Conservation (phyloP, 371 early-diverging fungal species). For the Funneliformis caledonium region DNA sequence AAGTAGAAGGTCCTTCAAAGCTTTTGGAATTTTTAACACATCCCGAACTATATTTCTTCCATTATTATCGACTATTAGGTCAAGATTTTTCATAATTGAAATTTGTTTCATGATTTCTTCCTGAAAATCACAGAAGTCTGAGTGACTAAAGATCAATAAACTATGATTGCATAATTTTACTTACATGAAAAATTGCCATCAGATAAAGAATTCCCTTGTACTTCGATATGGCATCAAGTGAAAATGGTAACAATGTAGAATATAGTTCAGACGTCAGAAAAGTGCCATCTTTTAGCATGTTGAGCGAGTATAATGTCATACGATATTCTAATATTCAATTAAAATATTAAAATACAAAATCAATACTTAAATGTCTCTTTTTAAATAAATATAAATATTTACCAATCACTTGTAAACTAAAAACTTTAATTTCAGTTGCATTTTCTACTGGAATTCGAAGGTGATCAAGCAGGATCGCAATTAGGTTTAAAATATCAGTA, state of each 20-base stretch:
- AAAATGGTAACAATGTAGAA: constrained; percentile 24
- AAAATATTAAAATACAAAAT: not conserved
- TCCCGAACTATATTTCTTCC: constrained; percentile 21
- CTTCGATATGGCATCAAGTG: constrained; percentile 18
- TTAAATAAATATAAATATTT: not conserved
- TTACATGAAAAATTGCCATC: constrained; percentile 26
- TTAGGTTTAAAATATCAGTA: constrained; percentile 26
- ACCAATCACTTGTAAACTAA: constrained; percentile 6
- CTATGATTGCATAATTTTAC: not conserved
- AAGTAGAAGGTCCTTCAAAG: constrained; percentile 15
- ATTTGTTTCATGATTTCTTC: constrained; percentile 29
- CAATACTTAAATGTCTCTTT: not conserved
- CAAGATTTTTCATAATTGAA: constrained; percentile 20
- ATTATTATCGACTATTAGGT: constrained; percentile 3
- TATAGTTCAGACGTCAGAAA: constrained; percentile 10
- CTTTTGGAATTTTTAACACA: constrained; percentile 25
- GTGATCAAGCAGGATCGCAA: constrained; percentile 9
- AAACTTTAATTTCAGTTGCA: constrained; percentile 27
- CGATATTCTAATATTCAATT: constrained; percentile 5
- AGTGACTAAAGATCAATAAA: not conserved
- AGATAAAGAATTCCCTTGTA: constrained; percentile 8
- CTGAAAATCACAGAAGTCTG: not conserved
- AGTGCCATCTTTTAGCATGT: not conserved
- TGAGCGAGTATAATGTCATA: constrained; percentile 9
- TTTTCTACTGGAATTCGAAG: constrained; percentile 3